These are phyloP conservation scores for Cinnamomum chago DNA, from an alignment of 164 flowering plant species.

Conservation along the genomic window DNA sequence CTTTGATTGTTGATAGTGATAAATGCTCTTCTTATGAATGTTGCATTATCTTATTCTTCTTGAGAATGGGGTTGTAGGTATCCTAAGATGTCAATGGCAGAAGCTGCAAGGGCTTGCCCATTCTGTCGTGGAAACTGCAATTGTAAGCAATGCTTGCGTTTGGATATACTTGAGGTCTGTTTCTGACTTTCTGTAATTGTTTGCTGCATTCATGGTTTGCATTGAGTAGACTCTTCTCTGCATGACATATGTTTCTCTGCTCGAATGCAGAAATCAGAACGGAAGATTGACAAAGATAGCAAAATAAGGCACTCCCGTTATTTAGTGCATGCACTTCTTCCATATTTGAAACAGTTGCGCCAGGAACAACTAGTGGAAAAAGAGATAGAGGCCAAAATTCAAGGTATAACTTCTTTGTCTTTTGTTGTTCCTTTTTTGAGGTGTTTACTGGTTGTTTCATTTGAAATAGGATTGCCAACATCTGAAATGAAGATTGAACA, in stretches of 20 bases:
- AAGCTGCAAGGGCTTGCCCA: conserved; percentile 16
- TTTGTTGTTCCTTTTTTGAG: not conserved
- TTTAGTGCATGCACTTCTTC: conserved; percentile 39
- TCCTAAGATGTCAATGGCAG: conserved; percentile 11
- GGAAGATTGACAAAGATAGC: conserved; percentile 16
- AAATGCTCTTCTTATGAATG: not conserved
- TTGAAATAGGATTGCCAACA: conserved; percentile 30
- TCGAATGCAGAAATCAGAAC: not conserved
- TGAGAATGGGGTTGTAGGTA: conserved; percentile 13
- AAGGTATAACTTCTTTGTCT: conserved; percentile 29
- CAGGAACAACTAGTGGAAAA: conserved; percentile 40
- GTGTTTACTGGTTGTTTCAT: conserved; percentile 3
- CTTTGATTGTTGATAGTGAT: too few relatives aligned
- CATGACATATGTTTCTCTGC: not conserved
- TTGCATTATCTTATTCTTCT: not conserved
- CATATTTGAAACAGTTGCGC: conserved; percentile 32
- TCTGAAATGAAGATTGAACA: conserved; percentile 25
- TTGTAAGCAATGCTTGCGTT: conserved; percentile 51
- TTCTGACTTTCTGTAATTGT: conserved; percentile 14
- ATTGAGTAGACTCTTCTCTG: not conserved
- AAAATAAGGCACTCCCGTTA: conserved; percentile 22
- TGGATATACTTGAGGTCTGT: conserved; percentile 6
- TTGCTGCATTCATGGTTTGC: not conserved
- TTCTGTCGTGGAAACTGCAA: conserved; percentile 30
- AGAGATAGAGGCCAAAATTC: conserved; percentile 42